phyloP scores from a whole-genome alignment of 1,284 basidiomycete genomes.

The Irpex sp. region DNA sequence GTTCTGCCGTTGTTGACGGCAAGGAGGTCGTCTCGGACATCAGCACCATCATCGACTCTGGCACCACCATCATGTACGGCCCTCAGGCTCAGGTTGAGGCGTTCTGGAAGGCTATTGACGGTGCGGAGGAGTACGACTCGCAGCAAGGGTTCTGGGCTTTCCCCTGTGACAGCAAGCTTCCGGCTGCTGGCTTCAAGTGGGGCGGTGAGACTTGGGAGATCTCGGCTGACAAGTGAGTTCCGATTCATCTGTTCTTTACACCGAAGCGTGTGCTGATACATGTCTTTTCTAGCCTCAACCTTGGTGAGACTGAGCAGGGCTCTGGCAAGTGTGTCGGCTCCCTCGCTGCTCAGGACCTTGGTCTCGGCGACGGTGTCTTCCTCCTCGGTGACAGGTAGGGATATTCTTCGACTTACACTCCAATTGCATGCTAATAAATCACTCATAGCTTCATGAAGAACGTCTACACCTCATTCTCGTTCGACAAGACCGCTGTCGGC shows the following conservation, averaged over 20 bases:
- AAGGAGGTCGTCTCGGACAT: constrained; percentile 20
- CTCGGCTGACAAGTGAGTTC: background rate
- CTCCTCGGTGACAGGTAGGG: constrained; percentile 23
- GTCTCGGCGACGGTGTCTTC: constrained; percentile 20
- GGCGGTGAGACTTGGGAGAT: constrained; percentile 26
- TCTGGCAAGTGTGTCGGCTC: constrained; percentile 23
- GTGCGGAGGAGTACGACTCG: constrained; percentile 29
- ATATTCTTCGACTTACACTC: background rate
- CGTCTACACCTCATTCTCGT: constrained; percentile 20
- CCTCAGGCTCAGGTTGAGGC: constrained; percentile 37
- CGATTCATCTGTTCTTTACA: background rate
- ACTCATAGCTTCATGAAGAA: constrained; percentile 21
- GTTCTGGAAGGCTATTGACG: constrained; percentile 43
- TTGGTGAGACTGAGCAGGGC: constrained; percentile 18
- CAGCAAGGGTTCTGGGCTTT: constrained; percentile 25
- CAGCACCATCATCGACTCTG: constrained; percentile 38
- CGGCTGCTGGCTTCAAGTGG: constrained; percentile 26
- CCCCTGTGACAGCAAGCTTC: constrained; percentile 24
- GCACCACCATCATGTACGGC: constrained; percentile 50
- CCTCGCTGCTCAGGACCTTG: constrained; percentile 20
- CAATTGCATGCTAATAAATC: background rate
- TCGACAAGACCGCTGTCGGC: constrained; percentile 17
- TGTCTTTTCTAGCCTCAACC: constrained; percentile 22
- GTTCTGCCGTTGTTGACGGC: constrained; percentile 17
- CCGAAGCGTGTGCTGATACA: background rate